Evolutionary conservation across 225 moss, liverwort and hornwort species (phyloP).

Genomic region (Marchantia paleacea): DNA sequence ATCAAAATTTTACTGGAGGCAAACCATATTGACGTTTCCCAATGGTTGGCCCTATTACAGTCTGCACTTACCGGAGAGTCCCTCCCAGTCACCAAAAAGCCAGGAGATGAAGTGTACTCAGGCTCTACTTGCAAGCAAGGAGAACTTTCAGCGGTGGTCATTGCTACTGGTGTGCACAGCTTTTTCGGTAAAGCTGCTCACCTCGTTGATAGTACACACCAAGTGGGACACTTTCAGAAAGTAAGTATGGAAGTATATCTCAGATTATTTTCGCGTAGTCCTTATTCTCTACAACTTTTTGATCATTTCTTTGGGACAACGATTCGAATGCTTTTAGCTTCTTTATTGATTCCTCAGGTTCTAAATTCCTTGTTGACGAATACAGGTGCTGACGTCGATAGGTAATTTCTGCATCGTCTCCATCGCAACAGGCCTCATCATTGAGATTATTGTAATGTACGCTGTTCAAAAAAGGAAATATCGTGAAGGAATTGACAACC

Average conservation of each 20-base stretch:
- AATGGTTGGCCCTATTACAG: slow-evolving; percentile 4
- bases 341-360: no score
- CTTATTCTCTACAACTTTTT: no score
- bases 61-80: slow-evolving; percentile 33
- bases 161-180: slow-evolving; percentile 62
- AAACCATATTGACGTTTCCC: neutral
- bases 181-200: slow-evolving; percentile 86
- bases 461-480: neutral
- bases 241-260: slow-evolving; percentile 33
- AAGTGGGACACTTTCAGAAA: slow-evolving; percentile 74
- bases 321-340: no score
- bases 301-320: no score
- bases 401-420: slow-evolving; percentile 8
- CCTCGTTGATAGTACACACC: slow-evolving; percentile 73
- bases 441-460: slow-evolving; percentile 5
- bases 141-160: slow-evolving; percentile 26
- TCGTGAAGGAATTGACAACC: neutral
- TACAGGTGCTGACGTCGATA: neutral
- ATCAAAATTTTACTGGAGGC: neutral
- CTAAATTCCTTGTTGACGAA: no score
- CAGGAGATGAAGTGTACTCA: slow-evolving; percentile 36
- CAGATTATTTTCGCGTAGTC: no score
- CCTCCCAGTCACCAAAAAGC: slow-evolving; percentile 31
- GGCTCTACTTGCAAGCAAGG: slow-evolving; percentile 36
- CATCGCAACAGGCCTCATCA: neutral